Evolutionary conservation across 371 early-diverging fungal species (phyloP).

Genomic region (Mortierella polycephala): DNA sequence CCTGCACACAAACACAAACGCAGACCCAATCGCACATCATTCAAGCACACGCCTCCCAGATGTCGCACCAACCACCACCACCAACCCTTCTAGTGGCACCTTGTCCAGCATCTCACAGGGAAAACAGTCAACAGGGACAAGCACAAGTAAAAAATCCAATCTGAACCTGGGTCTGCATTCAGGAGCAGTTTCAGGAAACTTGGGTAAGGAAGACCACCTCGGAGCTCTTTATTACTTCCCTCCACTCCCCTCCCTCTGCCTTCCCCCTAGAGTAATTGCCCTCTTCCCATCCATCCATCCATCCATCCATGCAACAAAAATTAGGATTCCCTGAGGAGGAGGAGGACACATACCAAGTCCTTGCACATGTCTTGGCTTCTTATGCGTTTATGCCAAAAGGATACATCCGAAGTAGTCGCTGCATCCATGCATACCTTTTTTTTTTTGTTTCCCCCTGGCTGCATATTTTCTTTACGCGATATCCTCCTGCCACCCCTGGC

Average conservation of each 20-base stretch:
- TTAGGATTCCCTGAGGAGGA: too few relatives aligned
- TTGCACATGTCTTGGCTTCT: too few relatives aligned
- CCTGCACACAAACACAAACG: background rate
- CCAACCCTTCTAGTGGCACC: background rate
- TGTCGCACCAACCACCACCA: background rate
- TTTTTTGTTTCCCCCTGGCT: too few relatives aligned
- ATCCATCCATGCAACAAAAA: too few relatives aligned
- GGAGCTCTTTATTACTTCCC: background rate
- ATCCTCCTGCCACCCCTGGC: too few relatives aligned
- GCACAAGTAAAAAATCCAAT: constrained; percentile 14
- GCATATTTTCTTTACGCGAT: too few relatives aligned
- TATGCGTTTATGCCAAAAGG: too few relatives aligned
- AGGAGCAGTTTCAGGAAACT: constrained; percentile 73
- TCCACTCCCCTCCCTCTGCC: background rate
- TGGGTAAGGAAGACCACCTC: constrained; percentile 56
- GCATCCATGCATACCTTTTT: too few relatives aligned
- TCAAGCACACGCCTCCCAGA: background rate
- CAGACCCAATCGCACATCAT: constrained; percentile 2
- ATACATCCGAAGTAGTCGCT: too few relatives aligned
- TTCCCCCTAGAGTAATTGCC: background rate
- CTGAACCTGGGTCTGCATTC: constrained; percentile 68
- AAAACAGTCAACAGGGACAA: background rate
- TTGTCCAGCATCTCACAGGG: background rate
- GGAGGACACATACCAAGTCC: too few relatives aligned
- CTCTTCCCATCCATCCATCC: background rate